A percentile compares a stretch with the other conserved stretches of the same genome.
These are phyloP conservation scores for Berberis vulgaris DNA, from an alignment of 164 flowering plant genomes.

Conservation along the genomic window DNA sequence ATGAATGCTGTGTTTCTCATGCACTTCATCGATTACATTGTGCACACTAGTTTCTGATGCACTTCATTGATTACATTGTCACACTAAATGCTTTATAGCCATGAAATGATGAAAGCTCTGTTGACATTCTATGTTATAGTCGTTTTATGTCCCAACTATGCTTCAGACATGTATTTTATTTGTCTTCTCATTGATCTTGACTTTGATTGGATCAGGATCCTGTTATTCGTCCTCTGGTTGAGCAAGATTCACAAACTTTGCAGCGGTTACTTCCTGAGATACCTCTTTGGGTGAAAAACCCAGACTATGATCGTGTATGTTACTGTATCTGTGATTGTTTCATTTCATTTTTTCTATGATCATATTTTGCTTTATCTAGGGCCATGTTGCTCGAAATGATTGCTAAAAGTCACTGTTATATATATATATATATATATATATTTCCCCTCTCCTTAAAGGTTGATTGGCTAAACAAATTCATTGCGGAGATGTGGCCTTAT, in stretches of 20 bases:
- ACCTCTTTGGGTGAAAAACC: conserved; percentile 94
- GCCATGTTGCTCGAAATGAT: background rate
- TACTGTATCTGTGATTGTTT: background rate
- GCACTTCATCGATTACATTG: too few relatives aligned
- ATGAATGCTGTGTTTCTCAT: too few relatives aligned
- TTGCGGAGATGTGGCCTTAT: conserved; percentile 88
- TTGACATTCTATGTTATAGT: too few relatives aligned
- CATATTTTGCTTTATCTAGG: background rate
- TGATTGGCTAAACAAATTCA: conserved; percentile 92
- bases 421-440: too few relatives aligned
- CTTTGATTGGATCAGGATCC: conserved; percentile 50
- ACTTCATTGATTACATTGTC: too few relatives aligned
- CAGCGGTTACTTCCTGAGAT: conserved; percentile 75
- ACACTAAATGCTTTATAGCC: too few relatives aligned
- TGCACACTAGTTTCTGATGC: too few relatives aligned
- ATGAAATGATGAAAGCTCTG: too few relatives aligned
- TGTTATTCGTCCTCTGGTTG: conserved; percentile 64
- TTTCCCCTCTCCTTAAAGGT: conserved; percentile 32
- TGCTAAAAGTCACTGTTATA: background rate
- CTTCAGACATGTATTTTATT: too few relatives aligned
- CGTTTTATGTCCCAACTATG: too few relatives aligned
- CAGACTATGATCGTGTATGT: conserved; percentile 94
- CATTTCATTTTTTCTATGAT: background rate
- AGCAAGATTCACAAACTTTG: conserved; percentile 61
- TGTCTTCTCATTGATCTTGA: background rate